phyloP scores from a whole-genome alignment of 2,329 filamentous ascomycete genomes.

The Pseudocercospora pini-densiflorae region DNA sequence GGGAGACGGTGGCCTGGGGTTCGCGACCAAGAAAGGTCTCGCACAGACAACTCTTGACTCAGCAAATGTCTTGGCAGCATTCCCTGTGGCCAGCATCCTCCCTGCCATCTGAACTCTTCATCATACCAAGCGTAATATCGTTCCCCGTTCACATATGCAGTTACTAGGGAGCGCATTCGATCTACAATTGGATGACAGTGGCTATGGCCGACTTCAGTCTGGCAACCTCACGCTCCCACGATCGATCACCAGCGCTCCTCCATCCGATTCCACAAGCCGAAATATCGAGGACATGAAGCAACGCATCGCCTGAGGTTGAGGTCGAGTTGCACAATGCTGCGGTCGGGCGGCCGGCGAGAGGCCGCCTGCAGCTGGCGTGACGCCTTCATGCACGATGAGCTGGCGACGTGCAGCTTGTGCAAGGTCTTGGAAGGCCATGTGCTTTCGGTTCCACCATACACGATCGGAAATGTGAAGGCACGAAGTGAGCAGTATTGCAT shows the following conservation, averaged over 20 bases:
- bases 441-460: background rate
- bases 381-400: constrained; percentile 2
- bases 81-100: too few species aligned
- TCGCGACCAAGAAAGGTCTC: too few species aligned
- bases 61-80: too few species aligned
- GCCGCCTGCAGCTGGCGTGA: background rate
- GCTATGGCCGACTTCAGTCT: background rate
- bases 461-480: background rate
- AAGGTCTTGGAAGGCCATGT: background rate
- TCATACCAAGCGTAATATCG: background rate
- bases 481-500: background rate
- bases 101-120: too few species aligned
- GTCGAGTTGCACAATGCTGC: background rate
- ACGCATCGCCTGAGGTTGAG: background rate
- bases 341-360: background rate
- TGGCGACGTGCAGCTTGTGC: background rate
- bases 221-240: background rate
- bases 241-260: background rate
- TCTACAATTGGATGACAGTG: background rate
- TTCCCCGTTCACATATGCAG: background rate
- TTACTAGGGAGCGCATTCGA: background rate
- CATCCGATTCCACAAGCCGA: background rate
- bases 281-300: background rate
- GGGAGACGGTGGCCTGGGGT: too few species aligned
- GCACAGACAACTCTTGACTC: too few species aligned